Evolutionary conservation across 805 yeast genomes (phyloP).

Genomic region (Myxozyma neotropica): DNA sequence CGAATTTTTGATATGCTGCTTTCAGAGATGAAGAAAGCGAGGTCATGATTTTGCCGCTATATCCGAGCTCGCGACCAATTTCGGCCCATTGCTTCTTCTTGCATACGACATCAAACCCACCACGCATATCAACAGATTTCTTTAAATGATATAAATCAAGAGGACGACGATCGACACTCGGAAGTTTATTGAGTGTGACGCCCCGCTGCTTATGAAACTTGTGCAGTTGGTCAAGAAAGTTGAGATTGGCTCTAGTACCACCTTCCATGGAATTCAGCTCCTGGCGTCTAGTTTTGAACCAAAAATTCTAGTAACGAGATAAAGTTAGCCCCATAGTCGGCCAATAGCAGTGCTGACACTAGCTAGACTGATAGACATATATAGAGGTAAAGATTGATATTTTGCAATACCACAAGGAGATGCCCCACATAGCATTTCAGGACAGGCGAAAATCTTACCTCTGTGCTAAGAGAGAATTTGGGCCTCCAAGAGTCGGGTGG

Average conservation of each 20-base stretch:
- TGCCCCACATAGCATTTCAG: too few species aligned
- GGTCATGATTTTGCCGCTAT: slow-evolving; percentile 69
- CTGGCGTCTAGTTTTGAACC: slow-evolving; percentile 43
- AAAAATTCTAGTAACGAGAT: slow-evolving; percentile 33
- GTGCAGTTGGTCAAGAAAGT: slow-evolving; percentile 42
- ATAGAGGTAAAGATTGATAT: neutral
- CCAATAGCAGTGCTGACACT: neutral
- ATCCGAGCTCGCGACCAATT: slow-evolving; percentile 78
- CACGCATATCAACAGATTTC: slow-evolving; percentile 37
- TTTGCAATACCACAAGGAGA: too few species aligned
- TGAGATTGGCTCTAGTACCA: slow-evolving; percentile 40
- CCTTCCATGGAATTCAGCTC: slow-evolving; percentile 44
- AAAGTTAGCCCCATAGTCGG: neutral
- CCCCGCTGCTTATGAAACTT: slow-evolving; percentile 41
- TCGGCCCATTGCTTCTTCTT: slow-evolving; percentile 66
- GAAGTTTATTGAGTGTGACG: slow-evolving; percentile 33
- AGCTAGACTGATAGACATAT: too few species aligned
- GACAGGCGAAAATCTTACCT: too few species aligned
- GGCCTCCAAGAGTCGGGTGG: slow-evolving; percentile 60
- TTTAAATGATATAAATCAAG: slow-evolving; percentile 42
- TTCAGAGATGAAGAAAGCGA: slow-evolving; percentile 69
- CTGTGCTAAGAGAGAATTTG: slow-evolving; percentile 41
- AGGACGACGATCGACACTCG: slow-evolving; percentile 36
- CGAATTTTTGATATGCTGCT: slow-evolving; percentile 45
- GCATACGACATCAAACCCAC: slow-evolving; percentile 39